Evolutionary conservation across 176 grass and related monocot genomes (phyloP).

Genomic region (Avena eriantha): DNA sequence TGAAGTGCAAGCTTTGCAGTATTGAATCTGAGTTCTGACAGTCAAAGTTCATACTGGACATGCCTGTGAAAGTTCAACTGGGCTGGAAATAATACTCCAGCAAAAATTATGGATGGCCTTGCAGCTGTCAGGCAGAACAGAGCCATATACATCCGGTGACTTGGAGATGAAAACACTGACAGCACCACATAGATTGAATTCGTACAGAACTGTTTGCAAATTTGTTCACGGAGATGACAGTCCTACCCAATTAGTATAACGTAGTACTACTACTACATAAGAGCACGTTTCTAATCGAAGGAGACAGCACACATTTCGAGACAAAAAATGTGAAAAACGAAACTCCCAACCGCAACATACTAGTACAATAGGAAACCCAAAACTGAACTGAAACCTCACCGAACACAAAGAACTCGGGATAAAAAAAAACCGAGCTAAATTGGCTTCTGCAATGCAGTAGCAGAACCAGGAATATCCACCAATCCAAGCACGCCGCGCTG

Average conservation of each 20-base stretch:
- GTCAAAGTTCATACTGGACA: neutral
- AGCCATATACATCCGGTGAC: neutral
- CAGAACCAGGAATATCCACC: neutral
- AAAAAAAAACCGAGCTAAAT: conserved; percentile 31
- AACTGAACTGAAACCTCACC: neutral
- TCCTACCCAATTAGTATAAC: neutral
- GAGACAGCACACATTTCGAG: conserved; percentile 3
- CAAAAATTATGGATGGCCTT: neutral
- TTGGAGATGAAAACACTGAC: neutral
- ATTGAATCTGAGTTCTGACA: conserved; percentile 12
- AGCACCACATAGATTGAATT: neutral
- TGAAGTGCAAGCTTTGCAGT: conserved; percentile 2
- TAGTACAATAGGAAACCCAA: neutral
- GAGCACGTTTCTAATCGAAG: conserved; percentile 22
- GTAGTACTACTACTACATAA: neutral
- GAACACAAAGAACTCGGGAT: neutral
- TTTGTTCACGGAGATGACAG: neutral
- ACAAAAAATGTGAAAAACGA: conserved; percentile 20
- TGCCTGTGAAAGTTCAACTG: neutral
- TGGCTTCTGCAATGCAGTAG: neutral
- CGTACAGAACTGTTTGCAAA: neutral
- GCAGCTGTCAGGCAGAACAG: conserved; percentile 18
- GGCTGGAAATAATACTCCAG: neutral
- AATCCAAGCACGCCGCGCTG: conserved; percentile 17
- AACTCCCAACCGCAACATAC: neutral